A percentile compares a stretch with the other conserved stretches of the same genome.
Evolutionary conservation across 2,329 filamentous ascomycete genomes (phyloP).

Genomic region (Amesomyces nigricolor): DNA sequence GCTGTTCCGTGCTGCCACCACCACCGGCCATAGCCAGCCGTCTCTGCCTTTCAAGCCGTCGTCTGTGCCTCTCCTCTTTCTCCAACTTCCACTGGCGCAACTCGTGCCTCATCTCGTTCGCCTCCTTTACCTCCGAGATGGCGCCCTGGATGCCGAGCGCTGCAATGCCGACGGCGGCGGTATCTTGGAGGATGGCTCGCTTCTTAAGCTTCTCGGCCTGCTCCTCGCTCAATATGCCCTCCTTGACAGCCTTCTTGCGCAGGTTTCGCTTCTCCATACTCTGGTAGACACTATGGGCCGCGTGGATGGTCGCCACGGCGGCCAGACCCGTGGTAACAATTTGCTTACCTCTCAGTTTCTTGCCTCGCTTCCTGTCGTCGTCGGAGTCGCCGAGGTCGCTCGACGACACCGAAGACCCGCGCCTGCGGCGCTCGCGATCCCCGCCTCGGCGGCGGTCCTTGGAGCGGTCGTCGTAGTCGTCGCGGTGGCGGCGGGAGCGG

Average conservation of each 20-base stretch:
- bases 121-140: slow-evolving; percentile 51
- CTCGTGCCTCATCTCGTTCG: slow-evolving; percentile 44
- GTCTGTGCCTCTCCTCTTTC: slow-evolving; percentile 45
- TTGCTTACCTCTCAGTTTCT: slow-evolving; percentile 59
- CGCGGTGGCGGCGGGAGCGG: slow-evolving; percentile 23
- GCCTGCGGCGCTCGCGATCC: slow-evolving; percentile 35
- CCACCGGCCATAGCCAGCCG: slow-evolving; percentile 18
- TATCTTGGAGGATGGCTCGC: slow-evolving; percentile 52
- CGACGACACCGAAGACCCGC: slow-evolving; percentile 39
- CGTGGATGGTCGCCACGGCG: slow-evolving; percentile 55
- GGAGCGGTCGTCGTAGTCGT: slow-evolving; percentile 41
- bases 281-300: slow-evolving; percentile 52
- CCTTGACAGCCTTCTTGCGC: slow-evolving; percentile 48
- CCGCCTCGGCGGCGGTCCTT: slow-evolving; percentile 37
- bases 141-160: slow-evolving; percentile 54
- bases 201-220: slow-evolving; percentile 54
- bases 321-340: slow-evolving; percentile 51
- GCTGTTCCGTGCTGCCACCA: slow-evolving; percentile 22
- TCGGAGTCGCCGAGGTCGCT: slow-evolving; percentile 55
- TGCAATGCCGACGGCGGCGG: slow-evolving; percentile 53
- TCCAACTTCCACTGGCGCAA: slow-evolving; percentile 45
- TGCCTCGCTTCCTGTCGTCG: slow-evolving; percentile 48
- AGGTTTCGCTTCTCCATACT: slow-evolving; percentile 52
- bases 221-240: slow-evolving; percentile 45
- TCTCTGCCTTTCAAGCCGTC: slow-evolving; percentile 36